These are phyloP conservation scores for Xylaria sp. DNA, from an alignment of 2,329 filamentous ascomycete genomes.

Conservation along the genomic window DNA sequence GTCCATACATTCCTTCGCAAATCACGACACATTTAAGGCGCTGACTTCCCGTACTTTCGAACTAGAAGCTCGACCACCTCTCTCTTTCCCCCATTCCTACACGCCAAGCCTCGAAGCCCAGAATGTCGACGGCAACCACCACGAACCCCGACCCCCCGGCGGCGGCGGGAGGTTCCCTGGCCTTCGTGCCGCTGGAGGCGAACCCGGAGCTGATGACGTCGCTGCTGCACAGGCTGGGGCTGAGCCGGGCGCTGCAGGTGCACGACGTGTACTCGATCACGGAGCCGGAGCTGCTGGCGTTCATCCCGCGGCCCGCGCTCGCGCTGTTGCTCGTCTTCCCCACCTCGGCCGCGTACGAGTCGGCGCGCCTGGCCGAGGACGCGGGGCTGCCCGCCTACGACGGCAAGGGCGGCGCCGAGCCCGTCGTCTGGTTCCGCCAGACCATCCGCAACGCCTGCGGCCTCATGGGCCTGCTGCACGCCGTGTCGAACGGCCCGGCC, in stretches of 20 bases:
- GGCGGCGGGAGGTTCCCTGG: constrained; percentile 38
- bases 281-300: constrained; percentile 80
- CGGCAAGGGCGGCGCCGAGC: constrained; percentile 68
- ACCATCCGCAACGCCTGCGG: constrained; percentile 95
- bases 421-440: constrained; percentile 91
- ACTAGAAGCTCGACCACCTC: neutral
- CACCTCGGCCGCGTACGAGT: constrained; percentile 77
- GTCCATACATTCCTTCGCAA: no score
- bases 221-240: constrained; percentile 81
- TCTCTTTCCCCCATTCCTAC: neutral
- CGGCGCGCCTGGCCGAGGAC: constrained; percentile 75
- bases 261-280: constrained; percentile 92
- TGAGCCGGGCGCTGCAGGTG: constrained; percentile 75
- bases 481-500: constrained; percentile 75
- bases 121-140: constrained; percentile 26
- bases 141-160: constrained; percentile 44
- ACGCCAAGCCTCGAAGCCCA: constrained; percentile 1
- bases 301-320: constrained; percentile 85
- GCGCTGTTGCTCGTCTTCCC: constrained; percentile 94
- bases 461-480: constrained; percentile 84
- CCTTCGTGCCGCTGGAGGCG: constrained; percentile 66
- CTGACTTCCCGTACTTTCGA: no score
- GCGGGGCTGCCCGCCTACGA: constrained; percentile 62
- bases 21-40: no score
- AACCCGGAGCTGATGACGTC: constrained; percentile 89